Percentiles rank a stretch among this genome's conserved stretches.
These are phyloP conservation scores for Abrus pulchellus DNA, from an alignment of 306 rosid species.

Conservation along the genomic window DNA sequence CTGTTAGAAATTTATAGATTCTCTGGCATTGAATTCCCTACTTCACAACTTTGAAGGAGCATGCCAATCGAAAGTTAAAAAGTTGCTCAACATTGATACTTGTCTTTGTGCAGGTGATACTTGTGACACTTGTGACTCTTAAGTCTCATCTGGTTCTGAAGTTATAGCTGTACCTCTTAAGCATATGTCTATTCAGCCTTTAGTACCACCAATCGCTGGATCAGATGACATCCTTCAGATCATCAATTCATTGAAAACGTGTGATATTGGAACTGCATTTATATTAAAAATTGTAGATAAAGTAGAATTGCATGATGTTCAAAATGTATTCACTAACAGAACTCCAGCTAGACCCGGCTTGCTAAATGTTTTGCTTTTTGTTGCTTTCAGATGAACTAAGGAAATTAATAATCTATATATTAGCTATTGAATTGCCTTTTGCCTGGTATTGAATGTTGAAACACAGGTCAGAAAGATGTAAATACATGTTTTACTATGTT, in stretches of 20 bases:
- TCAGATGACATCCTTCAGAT: slow-evolving; percentile 1
- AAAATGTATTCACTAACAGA: not conserved
- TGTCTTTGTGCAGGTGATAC: not conserved
- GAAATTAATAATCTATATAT: slow-evolving; percentile 2
- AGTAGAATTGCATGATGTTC: not conserved
- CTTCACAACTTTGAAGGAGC: not conserved
- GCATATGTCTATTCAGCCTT: not conserved
- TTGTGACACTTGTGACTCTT: not conserved
- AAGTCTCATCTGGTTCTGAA: not conserved
- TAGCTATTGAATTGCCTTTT: slow-evolving; percentile 28
- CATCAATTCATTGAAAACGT: slow-evolving; percentile 4
- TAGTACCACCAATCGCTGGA: slow-evolving; percentile 14
- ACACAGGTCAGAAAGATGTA: not conserved
- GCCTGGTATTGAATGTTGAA: slow-evolving; percentile 5
- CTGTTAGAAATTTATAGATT: not conserved
- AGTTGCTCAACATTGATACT: not conserved
- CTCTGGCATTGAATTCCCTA: not conserved
- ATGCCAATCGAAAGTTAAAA: not conserved
- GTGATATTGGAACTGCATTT: not conserved
- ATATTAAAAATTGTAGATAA: not conserved
- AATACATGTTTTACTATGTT: slow-evolving; percentile 13
- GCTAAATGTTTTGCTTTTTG: not conserved
- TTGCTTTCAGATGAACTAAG: slow-evolving; percentile 19
- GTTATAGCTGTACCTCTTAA: not conserved
- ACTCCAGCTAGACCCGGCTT: not conserved